Conservation (phyloP, 2,329 filamentous ascomycete genomes). For the Diaporthe nobilis region DNA sequence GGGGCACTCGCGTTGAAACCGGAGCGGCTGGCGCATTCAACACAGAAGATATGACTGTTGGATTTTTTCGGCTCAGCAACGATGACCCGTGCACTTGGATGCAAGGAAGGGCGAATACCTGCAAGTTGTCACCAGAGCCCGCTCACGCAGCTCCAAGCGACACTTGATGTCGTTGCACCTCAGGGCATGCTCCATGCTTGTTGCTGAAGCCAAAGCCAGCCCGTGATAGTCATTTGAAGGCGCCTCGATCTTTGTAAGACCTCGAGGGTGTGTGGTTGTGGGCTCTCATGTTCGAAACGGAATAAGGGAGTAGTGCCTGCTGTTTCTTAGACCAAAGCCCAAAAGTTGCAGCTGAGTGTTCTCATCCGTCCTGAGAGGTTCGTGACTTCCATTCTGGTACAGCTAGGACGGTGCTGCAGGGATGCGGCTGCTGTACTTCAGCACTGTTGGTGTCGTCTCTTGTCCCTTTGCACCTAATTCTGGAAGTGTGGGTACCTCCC, state of each 20-base stretch:
- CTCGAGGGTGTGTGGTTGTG: neutral
- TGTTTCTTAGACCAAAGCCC: neutral
- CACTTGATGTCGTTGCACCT: slow-evolving; percentile 88
- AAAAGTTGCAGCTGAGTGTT: neutral
- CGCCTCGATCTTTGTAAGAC: neutral
- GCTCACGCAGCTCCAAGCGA: slow-evolving; percentile 75
- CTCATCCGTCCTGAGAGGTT: neutral
- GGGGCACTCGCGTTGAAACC: slow-evolving; percentile 71
- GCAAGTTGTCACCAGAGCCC: slow-evolving; percentile 90
- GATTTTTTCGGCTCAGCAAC: neutral
- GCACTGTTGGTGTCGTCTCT: neutral
- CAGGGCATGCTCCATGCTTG: slow-evolving; percentile 78
- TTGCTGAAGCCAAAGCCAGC: neutral
- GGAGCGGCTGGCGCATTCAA: slow-evolving; percentile 76
- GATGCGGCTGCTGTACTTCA: neutral
- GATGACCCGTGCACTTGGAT: slow-evolving; percentile 36
- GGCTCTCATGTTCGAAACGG: neutral
- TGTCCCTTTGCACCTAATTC: neutral
- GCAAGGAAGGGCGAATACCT: slow-evolving; percentile 64
- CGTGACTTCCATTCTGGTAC: slow-evolving; percentile 9
- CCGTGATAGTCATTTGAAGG: neutral
- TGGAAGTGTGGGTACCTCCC: slow-evolving; percentile 3
- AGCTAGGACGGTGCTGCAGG: neutral
- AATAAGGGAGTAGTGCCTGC: neutral
- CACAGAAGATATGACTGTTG: slow-evolving; percentile 86